A percentile compares a stretch with the other conserved stretches of the same genome.
These are phyloP conservation scores for Trifolium dubium DNA, from an alignment of 306 rosid genomes.

Conservation along the genomic window DNA sequence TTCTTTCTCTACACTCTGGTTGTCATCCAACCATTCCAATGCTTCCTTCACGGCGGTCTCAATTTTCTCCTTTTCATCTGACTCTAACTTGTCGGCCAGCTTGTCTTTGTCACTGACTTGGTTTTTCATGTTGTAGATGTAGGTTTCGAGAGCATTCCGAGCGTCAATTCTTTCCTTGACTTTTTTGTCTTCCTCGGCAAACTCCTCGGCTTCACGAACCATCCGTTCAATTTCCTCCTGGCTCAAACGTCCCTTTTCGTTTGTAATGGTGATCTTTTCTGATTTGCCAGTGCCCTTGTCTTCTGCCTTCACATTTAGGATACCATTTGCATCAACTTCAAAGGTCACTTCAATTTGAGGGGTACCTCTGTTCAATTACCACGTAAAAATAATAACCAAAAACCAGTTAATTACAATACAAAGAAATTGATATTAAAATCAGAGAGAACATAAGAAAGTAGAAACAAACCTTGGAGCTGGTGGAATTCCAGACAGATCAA, in stretches of 20 bases:
- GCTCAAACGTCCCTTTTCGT: constrained; percentile 93
- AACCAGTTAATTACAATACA: constrained; percentile 13
- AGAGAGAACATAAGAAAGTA: not conserved
- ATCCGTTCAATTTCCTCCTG: constrained; percentile 96
- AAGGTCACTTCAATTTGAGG: constrained; percentile 99
- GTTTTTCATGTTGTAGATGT: constrained; percentile 93
- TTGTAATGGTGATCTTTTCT: constrained; percentile 97
- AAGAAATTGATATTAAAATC: not conserved
- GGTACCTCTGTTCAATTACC: constrained; percentile 73
- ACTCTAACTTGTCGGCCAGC: constrained; percentile 91
- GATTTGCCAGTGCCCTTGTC: constrained; percentile 99
- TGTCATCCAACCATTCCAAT: constrained; percentile 95
- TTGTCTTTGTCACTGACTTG: constrained; percentile 94
- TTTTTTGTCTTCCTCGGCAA: constrained; percentile 94
- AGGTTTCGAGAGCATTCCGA: constrained; percentile 87
- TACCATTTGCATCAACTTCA: constrained; percentile 98
- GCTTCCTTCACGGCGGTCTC: constrained; percentile 95
- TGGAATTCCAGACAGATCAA: constrained; percentile 89
- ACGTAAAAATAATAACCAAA: not conserved
- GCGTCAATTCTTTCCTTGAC: constrained; percentile 97
- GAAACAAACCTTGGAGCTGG: constrained; percentile 92
- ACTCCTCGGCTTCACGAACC: constrained; percentile 98
- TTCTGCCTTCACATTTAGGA: constrained; percentile 91
- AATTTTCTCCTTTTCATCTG: constrained; percentile 93
- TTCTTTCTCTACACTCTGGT: constrained; percentile 87